Percentiles rank a stretch among this genome's conserved stretches.
Evolutionary conservation across 352 stramenopile species (phyloP).

Genomic region (Globisporangium recalcitrans): DNA sequence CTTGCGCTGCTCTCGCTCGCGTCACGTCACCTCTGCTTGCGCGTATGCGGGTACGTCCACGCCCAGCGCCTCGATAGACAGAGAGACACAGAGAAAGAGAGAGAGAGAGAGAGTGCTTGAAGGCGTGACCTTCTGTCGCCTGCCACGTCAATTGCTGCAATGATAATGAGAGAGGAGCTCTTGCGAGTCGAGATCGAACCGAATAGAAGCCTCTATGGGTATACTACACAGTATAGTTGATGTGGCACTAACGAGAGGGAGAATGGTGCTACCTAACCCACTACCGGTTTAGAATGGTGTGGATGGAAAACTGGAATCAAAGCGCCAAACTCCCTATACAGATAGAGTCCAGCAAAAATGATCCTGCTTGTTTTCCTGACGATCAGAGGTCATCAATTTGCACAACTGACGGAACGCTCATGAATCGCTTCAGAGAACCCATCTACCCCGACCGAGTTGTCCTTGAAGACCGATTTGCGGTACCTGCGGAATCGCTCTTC

Average conservation of each 20-base stretch:
- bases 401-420: too few species aligned
- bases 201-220: too few species aligned
- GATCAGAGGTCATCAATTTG: too few species aligned
- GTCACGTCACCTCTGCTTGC: not conserved
- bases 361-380: too few species aligned
- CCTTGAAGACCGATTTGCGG: conserved; percentile 28
- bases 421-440: not conserved
- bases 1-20: not conserved
- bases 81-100: not conserved
- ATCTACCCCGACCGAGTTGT: conserved; percentile 2
- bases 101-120: not conserved
- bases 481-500: conserved; percentile 72
- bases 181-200: too few species aligned
- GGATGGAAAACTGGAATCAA: too few species aligned
- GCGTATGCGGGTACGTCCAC: not conserved
- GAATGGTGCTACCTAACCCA: too few species aligned
- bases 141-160: not conserved
- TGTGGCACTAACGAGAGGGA: too few species aligned
- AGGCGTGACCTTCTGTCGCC: not conserved
- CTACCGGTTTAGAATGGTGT: too few species aligned
- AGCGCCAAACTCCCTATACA: too few species aligned
- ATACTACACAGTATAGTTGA: too few species aligned
- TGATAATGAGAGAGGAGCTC: not conserved
- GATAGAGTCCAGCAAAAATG: too few species aligned
- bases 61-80: not conserved